Evolutionary conservation across 345 rosid species (phyloP), one percentile per base, ranked within the genome.

Genomic region (Arabis alpina): DNA sequence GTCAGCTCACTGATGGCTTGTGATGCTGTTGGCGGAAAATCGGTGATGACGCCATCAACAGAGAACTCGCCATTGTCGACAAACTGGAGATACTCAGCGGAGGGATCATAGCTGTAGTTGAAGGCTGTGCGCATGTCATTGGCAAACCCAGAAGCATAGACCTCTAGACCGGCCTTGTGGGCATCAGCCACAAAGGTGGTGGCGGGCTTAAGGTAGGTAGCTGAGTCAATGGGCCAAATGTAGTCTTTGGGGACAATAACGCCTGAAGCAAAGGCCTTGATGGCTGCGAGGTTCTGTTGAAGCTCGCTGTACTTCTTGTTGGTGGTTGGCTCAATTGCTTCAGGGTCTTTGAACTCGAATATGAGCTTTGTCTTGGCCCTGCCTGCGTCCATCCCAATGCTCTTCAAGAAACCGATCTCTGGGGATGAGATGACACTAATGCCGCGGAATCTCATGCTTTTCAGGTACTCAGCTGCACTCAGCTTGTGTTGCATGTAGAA

Each of bases 21-120:
- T 68, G 91, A 79, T 66, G 99, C 95, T 32, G 97, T 84, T 19
- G 86, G 79, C 5, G 97, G 90, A 67, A 89, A 94, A 82, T 91
- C 99, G 1, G 97, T 83, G 61, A 94, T 45, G 61, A 91, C 3
- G 16, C 97, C 99, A 70, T 94, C 96, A 37, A 94, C 91, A 7
- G 89, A 80, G 61, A 84, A 84, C 70, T 83, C 61, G 28, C 81
- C 61, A 57, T 86, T 81, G 66, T 83, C 82, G 3, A 88, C 72
- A 57, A 87, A 94, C 42, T 84, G 76, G 72, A 81, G 77, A 73
- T 91, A 91, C 83, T 91, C 99, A 14, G 72, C 7, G 0, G 81
- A 49, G 8, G 97, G 99, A 74, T 91, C 97, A 28, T 76, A 89
- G 68, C 80, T 80, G 45, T 94, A 94, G 79, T 87, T 86, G 54